Evolutionary conservation across 164 flowering plant genomes (phyloP), one percentile per base, ranked within the genome.

Genomic region (Cinnamomum chago): DNA sequence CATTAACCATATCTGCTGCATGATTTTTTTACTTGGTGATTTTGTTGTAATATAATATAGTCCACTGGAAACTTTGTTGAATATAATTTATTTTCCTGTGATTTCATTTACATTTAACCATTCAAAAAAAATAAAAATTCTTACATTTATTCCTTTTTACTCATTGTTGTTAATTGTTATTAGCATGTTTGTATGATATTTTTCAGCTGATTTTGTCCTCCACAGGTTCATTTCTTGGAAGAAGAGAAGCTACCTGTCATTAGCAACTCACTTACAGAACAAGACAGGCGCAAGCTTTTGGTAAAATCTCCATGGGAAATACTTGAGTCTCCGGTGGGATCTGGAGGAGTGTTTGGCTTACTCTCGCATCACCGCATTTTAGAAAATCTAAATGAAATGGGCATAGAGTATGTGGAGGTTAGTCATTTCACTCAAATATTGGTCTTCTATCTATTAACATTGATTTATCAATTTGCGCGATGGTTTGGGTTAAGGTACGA

Each of bases 301-400:
- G 85, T 93, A 90, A 90, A 89, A 76, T 86, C 98, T 40, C 97
- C 95, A 24, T 93, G 99, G 99, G 97, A 93, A 72, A 87, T 95
- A 73, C 88, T 89, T 71, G 89, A 87, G 69, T 80, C 89, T 35
- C 90, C 92, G 20, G 86, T 92, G 70, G 98, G 99, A 58, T 88
- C 97, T 74, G 96, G 92, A 72, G 98, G 99, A 23, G 77, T 86
- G 27, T 76, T 95, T 68, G 89, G 85, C 83, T 76, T 83, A 83
- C 87, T 95, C 68, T 84, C 90, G 27, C 83, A 90, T n/a, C 75
- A 82, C 25, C 66, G 73, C 55, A 79, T 95, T 68, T 40, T 85
- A 24, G 89, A 90, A 47, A 70, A 81, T 75, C 83, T 93, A 65
- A 50, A 40, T 22, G 81, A 85, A 74, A 70, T 80, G 67, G 98